Evolutionary conservation across 306 rosid genomes (phyloP).

Genomic region (Vigna reflexopilosa): DNA sequence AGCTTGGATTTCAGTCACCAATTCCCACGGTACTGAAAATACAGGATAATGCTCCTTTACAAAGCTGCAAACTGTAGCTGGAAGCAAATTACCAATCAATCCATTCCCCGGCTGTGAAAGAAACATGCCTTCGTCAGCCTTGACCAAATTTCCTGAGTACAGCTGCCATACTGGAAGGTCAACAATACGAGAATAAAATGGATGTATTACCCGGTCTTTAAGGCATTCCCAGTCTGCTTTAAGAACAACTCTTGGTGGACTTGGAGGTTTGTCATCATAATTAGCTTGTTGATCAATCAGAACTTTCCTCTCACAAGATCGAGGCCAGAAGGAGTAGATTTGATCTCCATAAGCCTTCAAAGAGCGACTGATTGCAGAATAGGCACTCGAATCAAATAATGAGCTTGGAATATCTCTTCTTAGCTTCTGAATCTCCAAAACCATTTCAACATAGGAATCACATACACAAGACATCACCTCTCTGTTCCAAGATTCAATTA

Average conservation of each 20-base stretch:
- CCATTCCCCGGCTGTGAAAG: constrained; percentile 97
- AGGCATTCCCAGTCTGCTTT: constrained; percentile 92
- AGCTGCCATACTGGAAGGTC: constrained; percentile 98
- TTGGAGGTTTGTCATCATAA: constrained; percentile 44
- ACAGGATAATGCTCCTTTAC: constrained; percentile 98
- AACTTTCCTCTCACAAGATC: constrained; percentile 55
- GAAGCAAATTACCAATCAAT: constrained; percentile 77
- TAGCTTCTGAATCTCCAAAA: constrained; percentile 79
- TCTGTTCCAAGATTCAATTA: constrained; percentile 92
- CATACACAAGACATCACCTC: constrained; percentile 95
- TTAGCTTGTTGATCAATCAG: constrained; percentile 52
- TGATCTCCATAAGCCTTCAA: constrained; percentile 84
- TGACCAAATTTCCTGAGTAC: constrained; percentile 94
- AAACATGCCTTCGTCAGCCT: constrained; percentile 99
- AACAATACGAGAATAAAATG: constrained; percentile 84
- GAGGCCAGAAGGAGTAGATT: constrained; percentile 93
- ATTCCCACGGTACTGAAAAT: constrained; percentile 97
- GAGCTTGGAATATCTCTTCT: constrained; percentile 75
- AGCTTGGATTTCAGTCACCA: constrained; percentile 90
- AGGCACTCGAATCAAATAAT: constrained; percentile 63
- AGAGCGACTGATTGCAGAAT: constrained; percentile 57
- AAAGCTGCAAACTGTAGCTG: constrained; percentile 94
- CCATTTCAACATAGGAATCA: constrained; percentile 89
- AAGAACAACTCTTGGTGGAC: constrained; percentile 51
- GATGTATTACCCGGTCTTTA: constrained; percentile 74